Conservation (phyloP, 2,329 filamentous ascomycete species). For the Neonectria faginata region DNA sequence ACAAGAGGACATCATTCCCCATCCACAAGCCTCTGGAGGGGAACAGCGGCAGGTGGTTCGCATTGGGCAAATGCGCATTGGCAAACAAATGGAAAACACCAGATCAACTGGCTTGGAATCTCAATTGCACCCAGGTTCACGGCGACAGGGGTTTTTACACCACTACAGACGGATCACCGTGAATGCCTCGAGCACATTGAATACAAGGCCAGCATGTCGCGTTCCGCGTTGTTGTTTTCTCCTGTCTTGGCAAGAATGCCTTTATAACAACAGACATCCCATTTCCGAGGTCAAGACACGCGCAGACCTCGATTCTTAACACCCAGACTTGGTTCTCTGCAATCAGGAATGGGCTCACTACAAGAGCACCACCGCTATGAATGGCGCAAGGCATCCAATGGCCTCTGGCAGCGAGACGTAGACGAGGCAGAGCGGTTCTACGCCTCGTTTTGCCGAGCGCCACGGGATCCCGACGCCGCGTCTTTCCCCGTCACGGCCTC, state of each 20-base stretch:
- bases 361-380: neutral
- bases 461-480: neutral
- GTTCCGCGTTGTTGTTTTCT: neutral
- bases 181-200: no score
- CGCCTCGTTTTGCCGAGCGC: conserved; percentile 5
- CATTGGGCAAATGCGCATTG: neutral
- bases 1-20: no score
- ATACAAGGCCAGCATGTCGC: neutral
- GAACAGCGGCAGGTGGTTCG: no score
- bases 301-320: no score
- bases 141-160: neutral
- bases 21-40: no score
- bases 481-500: conserved; percentile 12
- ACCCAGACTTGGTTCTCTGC: no score
- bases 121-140: neutral
- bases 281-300: neutral
- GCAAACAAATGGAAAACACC: neutral
- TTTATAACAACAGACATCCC: neutral
- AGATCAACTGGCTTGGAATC: neutral
- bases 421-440: conserved; percentile 8
- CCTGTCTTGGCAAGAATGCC: neutral
- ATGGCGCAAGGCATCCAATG: neutral
- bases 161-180: neutral
- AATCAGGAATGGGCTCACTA: no score
- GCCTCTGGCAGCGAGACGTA: neutral